phyloP scores from a whole-genome alignment of 148 eudicot species.

The Rhododendron mucronatum region DNA sequence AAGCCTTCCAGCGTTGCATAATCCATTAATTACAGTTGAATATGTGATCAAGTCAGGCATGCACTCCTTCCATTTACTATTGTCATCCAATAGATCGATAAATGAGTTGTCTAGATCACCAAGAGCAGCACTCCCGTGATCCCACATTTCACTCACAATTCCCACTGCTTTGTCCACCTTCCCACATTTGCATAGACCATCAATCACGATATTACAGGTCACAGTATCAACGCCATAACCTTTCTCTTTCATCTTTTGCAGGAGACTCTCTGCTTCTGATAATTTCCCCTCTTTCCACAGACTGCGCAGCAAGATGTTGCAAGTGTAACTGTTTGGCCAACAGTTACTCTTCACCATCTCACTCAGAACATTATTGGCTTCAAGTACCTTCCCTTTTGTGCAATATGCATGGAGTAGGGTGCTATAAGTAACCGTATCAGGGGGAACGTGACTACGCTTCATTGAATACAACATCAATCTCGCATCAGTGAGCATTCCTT shows the following conservation, averaged over 20 bases:
- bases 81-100: constrained; percentile 42
- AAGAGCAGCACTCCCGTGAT: constrained; percentile 71
- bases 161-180: constrained; percentile 83
- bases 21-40: constrained; percentile 69
- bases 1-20: constrained; percentile 75
- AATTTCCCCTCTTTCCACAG: constrained; percentile 73
- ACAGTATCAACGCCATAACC: constrained; percentile 67
- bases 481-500: constrained; percentile 69
- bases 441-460: constrained; percentile 45
- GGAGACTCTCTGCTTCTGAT: constrained; percentile 73
- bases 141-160: constrained; percentile 81
- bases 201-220: constrained; percentile 84
- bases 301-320: constrained; percentile 82
- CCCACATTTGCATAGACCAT: constrained; percentile 77
- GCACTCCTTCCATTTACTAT: constrained; percentile 38
- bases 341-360: constrained; percentile 67
- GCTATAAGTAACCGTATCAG: constrained; percentile 71
- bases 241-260: constrained; percentile 77
- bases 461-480: constrained; percentile 50
- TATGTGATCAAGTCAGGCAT: constrained; percentile 83
- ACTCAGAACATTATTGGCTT: constrained; percentile 58
- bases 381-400: constrained; percentile 46
- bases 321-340: constrained; percentile 60
- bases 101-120: constrained; percentile 48
- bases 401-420: constrained; percentile 83